Evolutionary conservation across 768 basidiomycete species (phyloP), one percentile per base, ranked within the genome.

Genomic region (Collybia mongolica): DNA sequence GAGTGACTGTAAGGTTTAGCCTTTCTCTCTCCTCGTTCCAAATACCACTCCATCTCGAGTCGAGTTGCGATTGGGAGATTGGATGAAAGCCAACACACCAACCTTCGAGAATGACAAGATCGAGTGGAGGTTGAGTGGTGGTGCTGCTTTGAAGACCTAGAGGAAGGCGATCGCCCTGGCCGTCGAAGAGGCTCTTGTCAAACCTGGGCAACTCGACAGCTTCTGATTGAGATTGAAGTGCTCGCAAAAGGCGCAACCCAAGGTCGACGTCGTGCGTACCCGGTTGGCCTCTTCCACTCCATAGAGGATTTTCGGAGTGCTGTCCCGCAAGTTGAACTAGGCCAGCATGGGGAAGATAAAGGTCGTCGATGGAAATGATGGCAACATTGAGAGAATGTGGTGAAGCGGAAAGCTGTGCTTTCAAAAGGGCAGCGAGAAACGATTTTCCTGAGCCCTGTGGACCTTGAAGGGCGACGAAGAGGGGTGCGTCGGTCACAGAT

Each of bases 361-460:
- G 75, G 61, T 98, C 88, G 63, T 93, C 92, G 44, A 91, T 81
- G 26, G 89, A 91, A 14, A 92, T 72, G 8, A 84, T 75, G 3
- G 75, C 83, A 29, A 84, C 78, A 15, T 74, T 75, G 11, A 90
- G 75, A 4, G 70, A 63, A 50, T 81, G 65, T 2, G 80, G 82
- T 4, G 74, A 59, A 19, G 68, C 64, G 40, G 71, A 69, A 43
- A 72, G 77, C 64, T 57, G 60, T 24, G 57, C 60, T 52, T 60
- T 77, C 23, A 95, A 73, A 23, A 73, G 77, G 5, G 76, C 73
- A 4, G 90, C 83, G 22, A 93, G 74, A 62, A 80, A 92, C 0
- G 93, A 88, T 72, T 98, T 98, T 28, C 95, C 94, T 46, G 88
- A 90, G 9, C 95, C 95, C 67, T 98, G 95, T 0, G 95, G 93